These are phyloP conservation scores for Fusarium aywerte DNA, from an alignment of 2,329 filamentous ascomycete genomes.

Conservation along the genomic window DNA sequence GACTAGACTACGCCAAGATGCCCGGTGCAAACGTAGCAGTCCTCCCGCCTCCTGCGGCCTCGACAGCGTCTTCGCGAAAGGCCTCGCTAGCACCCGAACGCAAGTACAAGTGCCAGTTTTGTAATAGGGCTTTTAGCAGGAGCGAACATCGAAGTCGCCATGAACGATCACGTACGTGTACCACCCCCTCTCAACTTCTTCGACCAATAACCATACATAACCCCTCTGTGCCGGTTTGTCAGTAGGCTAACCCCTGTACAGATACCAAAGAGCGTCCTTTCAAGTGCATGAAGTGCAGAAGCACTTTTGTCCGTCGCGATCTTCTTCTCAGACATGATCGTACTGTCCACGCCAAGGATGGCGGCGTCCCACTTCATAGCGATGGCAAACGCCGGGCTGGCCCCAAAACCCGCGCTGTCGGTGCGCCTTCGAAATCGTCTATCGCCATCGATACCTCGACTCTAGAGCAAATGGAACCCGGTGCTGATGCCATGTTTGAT, in stretches of 20 bases:
- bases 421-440: conserved; percentile 77
- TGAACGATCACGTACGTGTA: conserved; percentile 95
- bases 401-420: conserved; percentile 72
- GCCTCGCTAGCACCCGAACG: conserved; percentile 84
- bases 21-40: conserved; percentile 76
- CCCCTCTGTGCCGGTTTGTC: conserved; percentile 9
- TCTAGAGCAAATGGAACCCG: conserved; percentile 91
- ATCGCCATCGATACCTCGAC: conserved; percentile 85
- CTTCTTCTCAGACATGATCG: conserved; percentile 96
- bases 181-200: conserved; percentile 22
- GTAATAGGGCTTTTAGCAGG: conserved; percentile 95
- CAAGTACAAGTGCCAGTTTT: conserved; percentile 99
- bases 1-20: conserved; percentile 65
- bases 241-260: conserved; percentile 56
- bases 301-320: conserved; percentile 97
- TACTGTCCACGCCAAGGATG: conserved; percentile 98
- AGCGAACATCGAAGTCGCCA: conserved; percentile 97
- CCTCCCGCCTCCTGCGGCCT: conserved; percentile 70
- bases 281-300: conserved; percentile 98
- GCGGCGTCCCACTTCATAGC: conserved; percentile 90
- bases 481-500: conserved; percentile 90
- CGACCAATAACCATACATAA: conserved; percentile 13
- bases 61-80: conserved; percentile 80
- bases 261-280: conserved; percentile 99
- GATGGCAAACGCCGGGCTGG: conserved; percentile 88